Evolutionary conservation across 345 rosid genomes (phyloP).

Genomic region (Gossypium bickii): DNA sequence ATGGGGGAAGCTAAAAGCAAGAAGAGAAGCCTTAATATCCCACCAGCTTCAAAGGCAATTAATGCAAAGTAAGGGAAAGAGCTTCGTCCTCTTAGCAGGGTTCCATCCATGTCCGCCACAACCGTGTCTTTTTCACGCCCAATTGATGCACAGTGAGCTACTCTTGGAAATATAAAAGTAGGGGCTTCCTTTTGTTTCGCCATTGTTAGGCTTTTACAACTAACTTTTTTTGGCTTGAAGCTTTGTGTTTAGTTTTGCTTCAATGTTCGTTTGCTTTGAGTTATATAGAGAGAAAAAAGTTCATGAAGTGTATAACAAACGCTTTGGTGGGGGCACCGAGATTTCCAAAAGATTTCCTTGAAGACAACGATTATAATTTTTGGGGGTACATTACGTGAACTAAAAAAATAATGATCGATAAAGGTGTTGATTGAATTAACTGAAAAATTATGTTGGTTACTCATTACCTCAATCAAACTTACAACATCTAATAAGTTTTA

Average conservation of each 20-base stretch:
- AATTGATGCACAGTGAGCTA: conserved; percentile 37
- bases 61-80: conserved; percentile 65
- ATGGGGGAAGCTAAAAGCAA: conserved; percentile 59
- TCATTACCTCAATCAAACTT: too few species aligned
- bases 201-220: conserved; percentile 6
- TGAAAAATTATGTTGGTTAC: too few species aligned
- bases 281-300: background rate
- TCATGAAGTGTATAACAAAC: background rate
- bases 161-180: conserved; percentile 27
- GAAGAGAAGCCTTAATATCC: conserved; percentile 57
- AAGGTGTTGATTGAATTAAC: too few species aligned
- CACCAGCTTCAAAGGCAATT: conserved; percentile 70
- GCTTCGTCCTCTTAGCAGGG: conserved; percentile 47
- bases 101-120: conserved; percentile 74
- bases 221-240: background rate
- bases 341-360: conserved; percentile 5
- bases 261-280: background rate
- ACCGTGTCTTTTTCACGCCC: conserved; percentile 55
- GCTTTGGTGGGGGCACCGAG: background rate
- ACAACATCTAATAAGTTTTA: too few species aligned
- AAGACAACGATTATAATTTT: background rate
- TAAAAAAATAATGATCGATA: too few species aligned
- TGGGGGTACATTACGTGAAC: background rate
- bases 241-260: background rate
- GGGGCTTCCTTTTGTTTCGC: background rate